phyloP scores from a whole-genome alignment of 495 filamentous ascomycete species.

The Letharia lupina region DNA sequence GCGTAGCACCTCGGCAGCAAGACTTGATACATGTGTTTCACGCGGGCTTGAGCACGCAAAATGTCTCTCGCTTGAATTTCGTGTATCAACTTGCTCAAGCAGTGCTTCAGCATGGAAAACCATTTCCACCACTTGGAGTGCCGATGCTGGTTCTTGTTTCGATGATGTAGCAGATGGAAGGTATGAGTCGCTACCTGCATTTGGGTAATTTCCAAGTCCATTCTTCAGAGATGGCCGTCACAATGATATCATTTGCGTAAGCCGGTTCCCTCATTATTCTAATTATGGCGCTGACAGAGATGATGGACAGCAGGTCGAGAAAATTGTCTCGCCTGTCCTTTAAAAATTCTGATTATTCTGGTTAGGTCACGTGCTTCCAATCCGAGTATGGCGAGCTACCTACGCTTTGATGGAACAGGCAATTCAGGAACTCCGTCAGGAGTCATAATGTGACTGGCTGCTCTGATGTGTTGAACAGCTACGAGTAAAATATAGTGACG shows the following conservation, averaged over 20 bases:
- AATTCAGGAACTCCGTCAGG: no score
- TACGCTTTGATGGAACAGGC: neutral
- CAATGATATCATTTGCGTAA: neutral
- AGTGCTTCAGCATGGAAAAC: slow-evolving; percentile 57
- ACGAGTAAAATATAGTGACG: neutral
- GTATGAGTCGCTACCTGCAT: slow-evolving; percentile 29
- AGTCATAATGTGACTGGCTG: neutral
- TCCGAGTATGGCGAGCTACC: neutral
- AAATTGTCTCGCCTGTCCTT: no score
- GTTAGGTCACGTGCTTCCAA: neutral
- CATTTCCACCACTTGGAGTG: slow-evolving; percentile 64
- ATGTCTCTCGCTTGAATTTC: slow-evolving; percentile 30
- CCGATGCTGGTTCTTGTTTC: slow-evolving; percentile 77
- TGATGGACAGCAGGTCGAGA: no score
- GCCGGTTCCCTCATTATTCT: no score
- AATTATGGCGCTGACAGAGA: no score
- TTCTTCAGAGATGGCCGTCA: neutral
- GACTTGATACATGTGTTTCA: slow-evolving; percentile 28
- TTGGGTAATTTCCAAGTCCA: slow-evolving; percentile 7
- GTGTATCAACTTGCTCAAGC: slow-evolving; percentile 42
- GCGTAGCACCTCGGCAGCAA: slow-evolving; percentile 39
- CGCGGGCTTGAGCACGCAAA: slow-evolving; percentile 2
- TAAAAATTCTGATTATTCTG: no score
- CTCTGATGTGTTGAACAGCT: slow-evolving; percentile 2
- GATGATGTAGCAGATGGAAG: slow-evolving; percentile 60